Conservation (phyloP, 1,139 yeast species). For the Suhomyces taliae region DNA sequence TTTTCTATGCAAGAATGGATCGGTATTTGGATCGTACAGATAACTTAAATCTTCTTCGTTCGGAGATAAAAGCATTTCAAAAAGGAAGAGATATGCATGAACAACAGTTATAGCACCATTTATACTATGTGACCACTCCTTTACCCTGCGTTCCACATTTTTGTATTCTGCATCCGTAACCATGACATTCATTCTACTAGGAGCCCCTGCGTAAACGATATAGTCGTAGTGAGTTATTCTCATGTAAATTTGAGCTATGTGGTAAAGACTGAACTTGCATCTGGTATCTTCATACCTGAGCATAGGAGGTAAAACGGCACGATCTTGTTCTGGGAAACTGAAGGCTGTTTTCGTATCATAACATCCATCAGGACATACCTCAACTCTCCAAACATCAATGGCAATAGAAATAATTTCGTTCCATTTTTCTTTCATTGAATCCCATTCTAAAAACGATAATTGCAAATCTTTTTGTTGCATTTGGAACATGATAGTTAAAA, state of each 20-base stretch:
- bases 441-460: slow-evolving; percentile 37
- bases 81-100: slow-evolving; percentile 15
- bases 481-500: slow-evolving; percentile 65
- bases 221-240: slow-evolving; percentile 16
- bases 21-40: slow-evolving; percentile 48
- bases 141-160: slow-evolving; percentile 12
- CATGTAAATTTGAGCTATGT: slow-evolving; percentile 16
- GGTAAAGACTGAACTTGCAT: slow-evolving; percentile 43
- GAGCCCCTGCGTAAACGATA: slow-evolving; percentile 17
- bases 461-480: slow-evolving; percentile 73
- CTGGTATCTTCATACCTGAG: slow-evolving; percentile 31
- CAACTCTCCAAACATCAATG: slow-evolving; percentile 56
- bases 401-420: slow-evolving; percentile 63
- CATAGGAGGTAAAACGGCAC: slow-evolving; percentile 22
- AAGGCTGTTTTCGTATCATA: slow-evolving; percentile 27
- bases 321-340: slow-evolving; percentile 15
- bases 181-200: slow-evolving; percentile 17
- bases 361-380: slow-evolving; percentile 29
- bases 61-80: slow-evolving; percentile 18
- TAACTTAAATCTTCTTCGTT: slow-evolving; percentile 26
- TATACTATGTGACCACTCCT: slow-evolving; percentile 11
- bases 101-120: slow-evolving; percentile 13
- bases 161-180: slow-evolving; percentile 12
- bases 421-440: slow-evolving; percentile 51
- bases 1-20: slow-evolving; percentile 56